Evolutionary conservation across 2,329 filamentous ascomycete species (phyloP), one percentile per base, ranked within the genome.

Genomic region (Lasiodiplodia hormozganensis): DNA sequence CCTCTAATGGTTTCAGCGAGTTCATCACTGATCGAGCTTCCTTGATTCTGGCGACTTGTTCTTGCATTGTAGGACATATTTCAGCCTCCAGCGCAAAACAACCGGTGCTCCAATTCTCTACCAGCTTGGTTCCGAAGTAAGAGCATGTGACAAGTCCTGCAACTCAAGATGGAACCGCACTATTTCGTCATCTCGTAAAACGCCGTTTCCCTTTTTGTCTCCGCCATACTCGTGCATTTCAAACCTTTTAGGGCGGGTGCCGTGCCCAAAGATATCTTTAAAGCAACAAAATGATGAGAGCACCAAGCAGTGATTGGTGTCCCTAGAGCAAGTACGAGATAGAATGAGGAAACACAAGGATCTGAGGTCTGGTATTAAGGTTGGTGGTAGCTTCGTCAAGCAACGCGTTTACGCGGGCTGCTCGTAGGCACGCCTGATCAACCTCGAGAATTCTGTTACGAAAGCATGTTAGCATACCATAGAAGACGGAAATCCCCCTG

Each of bases 361-460:
- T 47, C 16, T 14, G 43, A 16, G n/a, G 40, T 25, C 11, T n/a
- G 58, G 18, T 43, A 31, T 28, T 62, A 38, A 18, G n/a, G 10
- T 36, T 52, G 47, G 5, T 23, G n/a, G 10, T 16, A 21, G n/a
- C 25, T 0, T 38, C 18, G 8, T 12, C 31, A 34, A 10, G 25
- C 57, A 25, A 47, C 40, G 28, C 60, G 34, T 49, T 36, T 73
- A 82, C 58, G 88, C 90, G 70, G 89, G 87, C 80, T 95, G 92
- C 84, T 97, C 94, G 86, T 94, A 97, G 62, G 92, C 91, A 76
- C 94, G 87, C 81, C 91, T 87, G 71, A 97, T 89, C 70, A 97
- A 89, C 73, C 93, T 86, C 65, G 88, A 85, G 81, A 94, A 94
- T 84, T 93, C 77, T 79, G 69, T 4, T 10, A 47, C 43, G 7